Base-by-base conservation (phyloP, 306 rosid genomes). In the Bauhinia variegata region DNA sequence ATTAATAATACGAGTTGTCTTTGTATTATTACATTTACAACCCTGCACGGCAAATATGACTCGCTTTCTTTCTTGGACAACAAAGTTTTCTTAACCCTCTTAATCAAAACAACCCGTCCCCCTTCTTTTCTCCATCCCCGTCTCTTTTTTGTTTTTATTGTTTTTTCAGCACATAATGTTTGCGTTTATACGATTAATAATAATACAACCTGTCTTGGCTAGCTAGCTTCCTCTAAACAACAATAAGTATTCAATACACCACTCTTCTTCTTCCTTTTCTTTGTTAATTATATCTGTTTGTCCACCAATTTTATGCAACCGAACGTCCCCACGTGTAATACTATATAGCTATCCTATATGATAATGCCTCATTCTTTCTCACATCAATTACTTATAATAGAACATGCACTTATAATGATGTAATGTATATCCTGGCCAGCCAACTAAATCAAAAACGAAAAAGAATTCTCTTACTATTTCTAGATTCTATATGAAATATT, bases 31-130 rank as follows among this genome's bases (percentile, higher is more conserved):
- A 3, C 38, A 50, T 76, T 84, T 56, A 67, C 73, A 82, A 54
- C 55, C 72, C 77, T 64, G 76, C 87, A 81, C 83, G 85, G 72
- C 82, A 87, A 70, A 65, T 60, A 75, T 41, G 49, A n/a, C 55
- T 19, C 10, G 44, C 16, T 57, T 13, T 30, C 41, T 53, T 4
- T 84, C 83, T 80, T 82, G 83, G 63, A 83, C 41, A 32, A 36
- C 86, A 49, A 78, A 67, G 87, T 73, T 81, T 84, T 84, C 83
- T 80, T 82, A 84, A 67, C 85, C 82, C 75, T 79, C 80, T 63
- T 52, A 65, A 70, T 66, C n/a, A n/a, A n/a, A n/a, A n/a, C n/a
- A n/a, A n/a, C n/a, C n/a, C n/a, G n/a, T n/a, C n/a, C n/a, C n/a
- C n/a, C n/a, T n/a, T n/a, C n/a, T n/a, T n/a, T n/a, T n/a, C n/a